A percentile compares a stretch with the other conserved stretches of the same genome.
phyloP scores from a whole-genome alignment of 306 rosid species.

The Begonia peltatifolia region DNA sequence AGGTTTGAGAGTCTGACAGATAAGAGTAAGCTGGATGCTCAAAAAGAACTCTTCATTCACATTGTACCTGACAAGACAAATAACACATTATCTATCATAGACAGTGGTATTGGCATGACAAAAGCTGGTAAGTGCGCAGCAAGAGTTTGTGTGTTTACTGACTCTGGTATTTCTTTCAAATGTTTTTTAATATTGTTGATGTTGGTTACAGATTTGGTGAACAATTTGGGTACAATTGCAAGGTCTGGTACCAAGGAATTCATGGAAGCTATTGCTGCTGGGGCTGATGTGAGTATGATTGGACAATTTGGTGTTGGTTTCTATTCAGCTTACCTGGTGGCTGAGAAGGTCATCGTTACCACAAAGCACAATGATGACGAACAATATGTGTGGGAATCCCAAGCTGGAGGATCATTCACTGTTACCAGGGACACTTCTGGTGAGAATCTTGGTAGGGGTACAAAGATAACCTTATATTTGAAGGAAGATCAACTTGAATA shows the following conservation, averaged over 20 bases:
- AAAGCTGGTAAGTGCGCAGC: slow-evolving; percentile 59
- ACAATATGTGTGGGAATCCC: too few relatives aligned
- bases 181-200: too few relatives aligned
- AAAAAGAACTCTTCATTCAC: slow-evolving; percentile 58
- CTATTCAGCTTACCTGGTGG: slow-evolving; percentile 51
- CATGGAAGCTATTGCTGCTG: slow-evolving; percentile 38
- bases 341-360: slow-evolving; percentile 25
- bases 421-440: slow-evolving; percentile 18
- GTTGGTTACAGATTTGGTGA: slow-evolving; percentile 36
- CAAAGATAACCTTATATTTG: slow-evolving; percentile 46
- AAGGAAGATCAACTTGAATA: too few relatives aligned
- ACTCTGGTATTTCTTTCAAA: too few relatives aligned
- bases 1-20: slow-evolving; percentile 72
- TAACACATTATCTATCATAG: slow-evolving; percentile 51
- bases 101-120: slow-evolving; percentile 76
- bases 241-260: slow-evolving; percentile 85
- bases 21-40: slow-evolving; percentile 57
- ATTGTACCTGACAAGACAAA: slow-evolving; percentile 20
- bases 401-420: slow-evolving; percentile 72
- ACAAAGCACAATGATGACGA: too few relatives aligned
- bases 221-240: slow-evolving; percentile 76
- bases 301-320: slow-evolving; percentile 79
- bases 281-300: too few relatives aligned
- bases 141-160: too few relatives aligned
- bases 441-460: slow-evolving; percentile 69